A percentile compares a stretch with the other conserved stretches of the same genome.
Conservation (phyloP, 805 yeast species). For the Peterozyma xylosa region DNA sequence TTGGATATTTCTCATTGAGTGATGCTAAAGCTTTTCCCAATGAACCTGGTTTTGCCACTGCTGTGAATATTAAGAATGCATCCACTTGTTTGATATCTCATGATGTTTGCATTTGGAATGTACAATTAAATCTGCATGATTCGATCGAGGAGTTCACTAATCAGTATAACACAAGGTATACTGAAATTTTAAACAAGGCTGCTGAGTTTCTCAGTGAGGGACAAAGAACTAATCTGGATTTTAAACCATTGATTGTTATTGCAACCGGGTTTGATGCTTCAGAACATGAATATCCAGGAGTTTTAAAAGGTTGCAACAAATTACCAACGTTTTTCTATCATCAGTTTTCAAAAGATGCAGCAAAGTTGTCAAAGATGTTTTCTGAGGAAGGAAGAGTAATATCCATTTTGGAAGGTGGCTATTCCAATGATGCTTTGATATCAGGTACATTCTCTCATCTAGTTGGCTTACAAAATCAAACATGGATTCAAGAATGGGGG, state of each 20-base stretch:
- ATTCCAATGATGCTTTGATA: constrained; percentile 71
- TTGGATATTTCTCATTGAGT: constrained; percentile 79
- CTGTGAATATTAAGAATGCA: constrained; percentile 65
- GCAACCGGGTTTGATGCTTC: constrained; percentile 89
- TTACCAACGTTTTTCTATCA: constrained; percentile 79
- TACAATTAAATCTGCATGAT: constrained; percentile 63
- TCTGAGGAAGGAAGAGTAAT: constrained; percentile 48
- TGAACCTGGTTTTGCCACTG: constrained; percentile 68
- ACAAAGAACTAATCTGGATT: constrained; percentile 17
- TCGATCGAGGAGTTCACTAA: constrained; percentile 58
- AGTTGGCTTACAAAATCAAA: constrained; percentile 53
- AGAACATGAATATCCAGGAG: constrained; percentile 71
- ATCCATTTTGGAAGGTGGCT: constrained; percentile 79
- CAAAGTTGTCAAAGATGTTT: constrained; percentile 47
- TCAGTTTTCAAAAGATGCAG: constrained; percentile 61
- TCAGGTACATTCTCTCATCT: constrained; percentile 78
- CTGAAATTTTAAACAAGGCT: constrained; percentile 56
- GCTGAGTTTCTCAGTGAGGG: constrained; percentile 44
- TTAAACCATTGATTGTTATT: constrained; percentile 55
- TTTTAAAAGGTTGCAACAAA: constrained; percentile 79
- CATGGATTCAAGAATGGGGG: constrained; percentile 64
- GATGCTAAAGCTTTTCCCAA: constrained; percentile 85
- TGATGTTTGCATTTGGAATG: constrained; percentile 76
- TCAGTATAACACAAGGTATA: constrained; percentile 54
- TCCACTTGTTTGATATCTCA: constrained; percentile 75